Percentiles rank a stretch among this genome's conserved stretches.
These are phyloP conservation scores for Exsudoporus frostii DNA, from an alignment of 768 basidiomycete genomes.

Conservation along the genomic window DNA sequence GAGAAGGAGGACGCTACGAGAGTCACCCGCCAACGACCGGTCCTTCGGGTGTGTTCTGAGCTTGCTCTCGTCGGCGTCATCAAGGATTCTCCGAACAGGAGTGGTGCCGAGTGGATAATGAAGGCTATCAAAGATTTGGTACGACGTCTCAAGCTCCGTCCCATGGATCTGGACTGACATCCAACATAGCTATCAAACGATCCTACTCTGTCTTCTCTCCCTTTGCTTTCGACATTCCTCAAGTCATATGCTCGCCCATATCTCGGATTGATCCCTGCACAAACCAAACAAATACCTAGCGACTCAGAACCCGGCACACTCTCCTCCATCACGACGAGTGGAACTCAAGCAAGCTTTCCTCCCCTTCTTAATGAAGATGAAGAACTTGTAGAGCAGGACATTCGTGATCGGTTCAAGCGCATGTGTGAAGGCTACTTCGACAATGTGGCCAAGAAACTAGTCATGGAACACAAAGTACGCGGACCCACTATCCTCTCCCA, in stretches of 20 bases:
- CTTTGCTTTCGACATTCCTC: slow-evolving; percentile 86
- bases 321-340: slow-evolving; percentile 36
- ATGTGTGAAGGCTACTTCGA: slow-evolving; percentile 96
- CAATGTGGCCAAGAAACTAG: slow-evolving; percentile 83
- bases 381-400: slow-evolving; percentile 81
- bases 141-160: slow-evolving; percentile 27
- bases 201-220: slow-evolving; percentile 80
- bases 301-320: slow-evolving; percentile 56
- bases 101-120: slow-evolving; percentile 89
- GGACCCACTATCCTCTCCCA: not conserved
- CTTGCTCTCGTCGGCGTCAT: slow-evolving; percentile 86
- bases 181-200: slow-evolving; percentile 76
- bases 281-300: slow-evolving; percentile 56
- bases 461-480: slow-evolving; percentile 85
- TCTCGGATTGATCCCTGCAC: slow-evolving; percentile 67
- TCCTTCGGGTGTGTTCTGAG: slow-evolving; percentile 86
- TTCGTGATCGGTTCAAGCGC: slow-evolving; percentile 83
- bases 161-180: slow-evolving; percentile 10
- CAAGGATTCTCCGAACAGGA: slow-evolving; percentile 62
- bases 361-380: slow-evolving; percentile 49
- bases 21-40: slow-evolving; percentile 76
- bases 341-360: slow-evolving; percentile 40
- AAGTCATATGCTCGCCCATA: slow-evolving; percentile 89
- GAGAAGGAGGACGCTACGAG: slow-evolving; percentile 90
- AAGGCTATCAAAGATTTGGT: slow-evolving; percentile 83